phyloP scores from a whole-genome alignment of 768 basidiomycete species.

The Phlegmacium glaucopus region DNA sequence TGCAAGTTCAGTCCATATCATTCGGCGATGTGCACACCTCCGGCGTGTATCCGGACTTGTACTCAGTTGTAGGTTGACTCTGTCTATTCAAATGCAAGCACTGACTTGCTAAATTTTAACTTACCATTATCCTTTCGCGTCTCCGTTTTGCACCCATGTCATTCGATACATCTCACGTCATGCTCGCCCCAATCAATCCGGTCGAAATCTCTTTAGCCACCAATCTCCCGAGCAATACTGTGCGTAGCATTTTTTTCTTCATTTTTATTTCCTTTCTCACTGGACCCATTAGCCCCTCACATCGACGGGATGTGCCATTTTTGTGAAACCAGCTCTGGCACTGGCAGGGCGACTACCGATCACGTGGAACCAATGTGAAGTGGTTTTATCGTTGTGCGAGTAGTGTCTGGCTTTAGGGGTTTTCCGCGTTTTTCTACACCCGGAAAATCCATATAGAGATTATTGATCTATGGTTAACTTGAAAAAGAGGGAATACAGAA shows the following conservation, averaged over 20 bases:
- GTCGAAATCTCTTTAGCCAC: conserved; percentile 11
- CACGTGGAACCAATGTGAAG: too few relatives aligned
- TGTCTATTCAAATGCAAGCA: background rate
- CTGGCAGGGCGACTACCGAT: too few relatives aligned
- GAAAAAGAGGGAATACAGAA: too few relatives aligned
- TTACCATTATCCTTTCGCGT: background rate
- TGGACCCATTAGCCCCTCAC: background rate
- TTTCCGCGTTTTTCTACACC: too few relatives aligned
- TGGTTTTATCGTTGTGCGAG: too few relatives aligned
- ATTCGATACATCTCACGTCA: background rate
- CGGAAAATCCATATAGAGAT: too few relatives aligned
- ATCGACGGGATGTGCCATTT: background rate
- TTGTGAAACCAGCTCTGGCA: too few relatives aligned
- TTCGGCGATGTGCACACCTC: conserved; percentile 37
- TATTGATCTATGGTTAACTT: too few relatives aligned
- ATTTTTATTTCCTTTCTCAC: too few relatives aligned
- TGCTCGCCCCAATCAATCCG: background rate
- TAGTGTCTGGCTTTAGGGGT: too few relatives aligned
- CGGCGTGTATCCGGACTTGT: conserved; percentile 37
- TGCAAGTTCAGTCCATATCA: conserved; percentile 59
- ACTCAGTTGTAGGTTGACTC: conserved; percentile 16
- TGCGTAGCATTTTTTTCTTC: conserved; percentile 4
- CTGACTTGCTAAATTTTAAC: background rate
- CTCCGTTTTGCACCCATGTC: background rate
- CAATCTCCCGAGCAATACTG: conserved; percentile 23